Conservation (phyloP, 2,329 filamentous ascomycete species). For the Trichoderma harzianum region DNA sequence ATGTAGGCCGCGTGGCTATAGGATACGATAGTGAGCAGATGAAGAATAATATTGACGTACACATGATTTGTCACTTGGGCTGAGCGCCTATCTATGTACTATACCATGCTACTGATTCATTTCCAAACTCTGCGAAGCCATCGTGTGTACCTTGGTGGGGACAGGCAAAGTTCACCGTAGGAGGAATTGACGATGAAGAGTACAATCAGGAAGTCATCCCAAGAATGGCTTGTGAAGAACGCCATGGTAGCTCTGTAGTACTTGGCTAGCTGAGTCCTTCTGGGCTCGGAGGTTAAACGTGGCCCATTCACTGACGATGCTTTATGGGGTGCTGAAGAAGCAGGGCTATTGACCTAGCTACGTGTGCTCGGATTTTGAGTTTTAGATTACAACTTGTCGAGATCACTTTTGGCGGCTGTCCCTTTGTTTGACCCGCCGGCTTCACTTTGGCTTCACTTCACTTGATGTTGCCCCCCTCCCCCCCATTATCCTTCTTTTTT, state of each 20-base stretch:
- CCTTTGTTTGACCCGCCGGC: not conserved
- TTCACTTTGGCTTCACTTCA: constrained; percentile 1
- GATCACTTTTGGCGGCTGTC: not conserved
- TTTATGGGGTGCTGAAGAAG: not conserved
- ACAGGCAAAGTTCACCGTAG: not conserved
- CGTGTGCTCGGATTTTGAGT: not conserved
- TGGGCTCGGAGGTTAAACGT: not conserved
- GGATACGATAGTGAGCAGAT: not conserved
- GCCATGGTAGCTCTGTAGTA: not conserved
- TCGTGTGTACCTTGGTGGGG: not conserved
- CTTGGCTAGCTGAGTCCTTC: not conserved
- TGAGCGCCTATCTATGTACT: not conserved
- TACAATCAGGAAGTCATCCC: not conserved
- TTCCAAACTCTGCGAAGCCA: not conserved
- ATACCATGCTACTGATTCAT: not conserved
- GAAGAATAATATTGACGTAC: not conserved
- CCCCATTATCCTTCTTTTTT: not conserved
- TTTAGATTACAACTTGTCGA: not conserved
- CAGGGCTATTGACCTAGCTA: not conserved
- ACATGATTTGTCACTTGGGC: not conserved
- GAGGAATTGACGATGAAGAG: not conserved
- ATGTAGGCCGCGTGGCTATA: not conserved
- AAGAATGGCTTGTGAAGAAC: not conserved
- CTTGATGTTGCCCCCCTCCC: not conserved
- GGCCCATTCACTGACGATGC: constrained; percentile 5